Base-by-base conservation (phyloP, 2,329 filamentous ascomycete species). In the Calonectria hongkongensis region DNA sequence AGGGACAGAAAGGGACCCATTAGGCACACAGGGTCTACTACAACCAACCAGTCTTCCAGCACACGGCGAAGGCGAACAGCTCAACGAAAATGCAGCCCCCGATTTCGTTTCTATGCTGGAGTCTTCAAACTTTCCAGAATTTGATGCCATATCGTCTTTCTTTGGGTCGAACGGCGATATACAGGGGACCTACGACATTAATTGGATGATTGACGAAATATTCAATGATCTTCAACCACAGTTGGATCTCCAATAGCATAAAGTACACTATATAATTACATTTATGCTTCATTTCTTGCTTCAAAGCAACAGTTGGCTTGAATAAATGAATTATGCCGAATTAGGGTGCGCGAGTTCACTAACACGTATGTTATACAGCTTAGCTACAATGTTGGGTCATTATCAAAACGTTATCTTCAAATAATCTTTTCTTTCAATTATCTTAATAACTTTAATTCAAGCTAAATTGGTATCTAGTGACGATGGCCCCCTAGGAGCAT, bases 381-480 rank as follows among this genome's bases (percentile, higher is more conserved):
- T 36, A 10, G 10, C 33, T 36, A 12, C 7, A 36, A 36, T 13
- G 7, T 12, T 9, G 6, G 8, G 21, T 21, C 21, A 21, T 21
- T 21, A 21, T 21, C 21, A 21, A 21, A 21, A 21, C 21, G 21
- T 21, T 1, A 21, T 21, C 21, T 21, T 21, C 21, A 21, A 21
- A 21, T 21, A 21, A 21, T 21, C 21, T 48, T 13, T 2, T 48
- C 25, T 7, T 5, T 25, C 12, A 8, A 25, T 48, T 48, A 48
- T 25, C 45, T 2, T 25, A 6, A 13, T 10, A 13, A 48, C 25
- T 48, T 21, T 48, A 13, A 36, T 25, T 48, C 6, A 48, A 25
- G 21, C 39, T 41, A 60, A 36, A 27, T 21, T 60, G 54, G 54
- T 60, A 60, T 60, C 54, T 60, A 60, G 54, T 60, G 39, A 28